Evolutionary conservation across 1,139 yeast species (phyloP), one percentile per base, ranked within the genome.

Genomic region (Debaryomyces subglobosus): DNA sequence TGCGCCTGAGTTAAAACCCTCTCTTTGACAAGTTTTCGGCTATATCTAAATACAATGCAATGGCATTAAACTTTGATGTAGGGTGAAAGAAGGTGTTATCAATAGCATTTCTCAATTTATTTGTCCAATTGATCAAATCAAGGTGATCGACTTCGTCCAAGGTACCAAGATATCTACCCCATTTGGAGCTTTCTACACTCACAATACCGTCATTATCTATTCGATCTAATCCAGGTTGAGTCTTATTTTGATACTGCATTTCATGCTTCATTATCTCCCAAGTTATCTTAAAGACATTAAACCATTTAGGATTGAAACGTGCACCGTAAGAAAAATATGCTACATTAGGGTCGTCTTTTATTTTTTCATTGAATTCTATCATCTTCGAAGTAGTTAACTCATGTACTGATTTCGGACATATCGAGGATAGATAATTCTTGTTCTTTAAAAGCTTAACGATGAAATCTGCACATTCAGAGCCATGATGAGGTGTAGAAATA

Each of bases 91-190:
- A 53, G 0, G 63, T 58, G 56, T 74, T 71, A 50, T 72, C 74
- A 15, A 72, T 54, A 3, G 58, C 55, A 0, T 63, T 55, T 50
- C 82, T 74, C 4, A 79, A 52, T n/a, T 74, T 64, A 57, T 86
- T 86, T 44, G 86, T 80, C 95, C 95, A 89, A 51, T 90, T 90
- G 39, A 90, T 88, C 49, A 90, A 72, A 62, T 91, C 96, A 54
- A 89, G 71, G 65, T 91, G 97, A 64, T 91, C 97, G 3, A 89
- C 91, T 53, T 84, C 78, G 39, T 83, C 83, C 38, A 91, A 64
- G 0, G 95, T 87, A 0, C 97, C 97, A 55, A 85, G 60, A 63
- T 88, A 89, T 37, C 80, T 69, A 0, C 97, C 97, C 97, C 97
- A 91, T 59, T 79, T 79, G 1, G 96, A 74, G 51, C 96, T 87